Evolutionary conservation across 2,329 filamentous ascomycete genomes (phyloP).

Genomic region (Pseudofabraea citricarpa): DNA sequence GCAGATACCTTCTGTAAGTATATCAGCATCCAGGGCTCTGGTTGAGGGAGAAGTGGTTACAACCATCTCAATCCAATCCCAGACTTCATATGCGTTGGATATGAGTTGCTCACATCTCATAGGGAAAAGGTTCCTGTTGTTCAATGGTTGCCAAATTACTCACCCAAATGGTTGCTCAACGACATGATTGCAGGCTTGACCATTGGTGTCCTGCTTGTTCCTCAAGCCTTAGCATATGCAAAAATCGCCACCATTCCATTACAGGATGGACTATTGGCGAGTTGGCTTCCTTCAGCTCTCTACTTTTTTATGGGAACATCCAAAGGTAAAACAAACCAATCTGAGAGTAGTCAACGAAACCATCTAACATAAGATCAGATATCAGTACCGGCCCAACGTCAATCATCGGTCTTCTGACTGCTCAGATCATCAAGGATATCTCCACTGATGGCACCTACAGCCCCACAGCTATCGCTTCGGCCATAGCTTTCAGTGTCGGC

Average conservation of each 20-base stretch:
- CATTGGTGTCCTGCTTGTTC: slow-evolving; percentile 55
- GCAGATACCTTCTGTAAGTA: slow-evolving; percentile 49
- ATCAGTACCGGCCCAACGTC: slow-evolving; percentile 47
- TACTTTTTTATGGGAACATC: slow-evolving; percentile 58
- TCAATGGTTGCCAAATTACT: slow-evolving; percentile 57
- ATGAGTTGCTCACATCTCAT: too few relatives aligned
- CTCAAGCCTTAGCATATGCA: slow-evolving; percentile 55
- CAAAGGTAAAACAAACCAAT: too few relatives aligned
- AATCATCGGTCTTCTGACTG: slow-evolving; percentile 58
- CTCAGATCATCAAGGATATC: slow-evolving; percentile 54
- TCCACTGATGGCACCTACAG: slow-evolving; percentile 43
- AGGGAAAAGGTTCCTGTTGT: slow-evolving; percentile 59
- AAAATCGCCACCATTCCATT: slow-evolving; percentile 58
- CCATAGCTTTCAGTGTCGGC: slow-evolving; percentile 59
- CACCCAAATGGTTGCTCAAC: slow-evolving; percentile 54
- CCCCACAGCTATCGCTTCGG: slow-evolving; percentile 52
- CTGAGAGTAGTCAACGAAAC: too few relatives aligned
- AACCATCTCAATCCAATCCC: too few relatives aligned
- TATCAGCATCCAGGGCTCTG: too few relatives aligned
- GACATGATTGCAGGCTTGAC: slow-evolving; percentile 59
- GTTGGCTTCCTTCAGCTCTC: slow-evolving; percentile 51
- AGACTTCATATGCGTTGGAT: too few relatives aligned
- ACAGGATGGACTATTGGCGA: slow-evolving; percentile 55
- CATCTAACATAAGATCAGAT: too few relatives aligned
- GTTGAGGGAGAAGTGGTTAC: too few relatives aligned